Evolutionary conservation across 2,329 filamentous ascomycete species (phyloP).

Genomic region (Alternaria conjuncta): DNA sequence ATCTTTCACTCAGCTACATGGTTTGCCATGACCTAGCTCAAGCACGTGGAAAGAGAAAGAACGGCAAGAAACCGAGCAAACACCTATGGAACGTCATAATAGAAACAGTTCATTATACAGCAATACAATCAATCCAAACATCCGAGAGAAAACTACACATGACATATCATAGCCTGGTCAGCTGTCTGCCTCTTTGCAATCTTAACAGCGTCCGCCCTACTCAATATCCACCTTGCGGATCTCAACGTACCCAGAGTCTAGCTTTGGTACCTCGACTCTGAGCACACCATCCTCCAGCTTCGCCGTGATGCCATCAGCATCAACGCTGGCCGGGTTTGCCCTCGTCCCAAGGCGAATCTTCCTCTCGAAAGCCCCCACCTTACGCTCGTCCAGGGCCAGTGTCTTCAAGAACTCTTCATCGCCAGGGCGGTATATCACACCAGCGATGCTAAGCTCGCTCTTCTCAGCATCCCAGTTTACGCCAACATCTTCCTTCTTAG

Average conservation of each 20-base stretch:
- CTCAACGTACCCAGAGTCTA: constrained; percentile 65
- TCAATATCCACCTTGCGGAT: constrained; percentile 61
- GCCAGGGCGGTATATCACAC: constrained; percentile 74
- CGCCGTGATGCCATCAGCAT: constrained; percentile 71
- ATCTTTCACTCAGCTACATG: neutral
- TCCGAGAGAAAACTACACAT: neutral
- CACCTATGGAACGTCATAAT: neutral
- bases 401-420: constrained; percentile 71
- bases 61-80: neutral
- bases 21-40: neutral
- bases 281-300: constrained; percentile 81
- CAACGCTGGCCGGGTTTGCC: constrained; percentile 66
- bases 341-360: constrained; percentile 66
- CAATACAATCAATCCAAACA: neutral
- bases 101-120: neutral
- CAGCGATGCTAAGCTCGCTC: constrained; percentile 69
- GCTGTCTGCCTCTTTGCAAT: neutral
- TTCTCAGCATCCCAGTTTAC: constrained; percentile 78
- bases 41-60: neutral
- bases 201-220: constrained; percentile 30
- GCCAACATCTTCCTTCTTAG: constrained; percentile 77
- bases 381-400: constrained; percentile 69
- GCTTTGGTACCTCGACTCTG: constrained; percentile 77
- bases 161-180: neutral
- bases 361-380: constrained; percentile 76